A percentile compares a stretch with the other conserved stretches of the same genome.
phyloP scores from a whole-genome alignment of 2,329 filamentous ascomycete genomes.

The Aspergillus versicolor region DNA sequence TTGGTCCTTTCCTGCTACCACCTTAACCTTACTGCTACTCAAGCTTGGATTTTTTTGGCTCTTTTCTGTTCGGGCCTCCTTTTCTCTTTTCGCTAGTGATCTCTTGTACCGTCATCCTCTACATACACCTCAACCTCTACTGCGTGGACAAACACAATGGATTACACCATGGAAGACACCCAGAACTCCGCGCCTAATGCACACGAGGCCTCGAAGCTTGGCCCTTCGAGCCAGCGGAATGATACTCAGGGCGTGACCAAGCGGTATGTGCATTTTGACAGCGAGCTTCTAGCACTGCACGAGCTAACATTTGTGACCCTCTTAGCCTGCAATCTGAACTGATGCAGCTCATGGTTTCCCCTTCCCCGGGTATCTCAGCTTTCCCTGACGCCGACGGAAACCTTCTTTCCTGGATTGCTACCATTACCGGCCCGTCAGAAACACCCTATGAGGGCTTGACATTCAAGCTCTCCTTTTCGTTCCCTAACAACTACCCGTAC shows the following conservation, averaged over 20 bases:
- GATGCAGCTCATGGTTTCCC: constrained; percentile 97
- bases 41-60: constrained; percentile 2
- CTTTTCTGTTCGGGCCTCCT: constrained; percentile 10
- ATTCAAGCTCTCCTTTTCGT: constrained; percentile 89
- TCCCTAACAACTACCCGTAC: constrained; percentile 92
- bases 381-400: constrained; percentile 91
- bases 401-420: constrained; percentile 88
- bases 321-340: constrained; percentile 88
- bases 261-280: constrained; percentile 52
- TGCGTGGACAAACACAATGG: constrained; percentile 41
- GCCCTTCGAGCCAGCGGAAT: constrained; percentile 53
- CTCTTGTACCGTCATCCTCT: neutral
- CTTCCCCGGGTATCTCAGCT: constrained; percentile 88
- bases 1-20: constrained; percentile 24
- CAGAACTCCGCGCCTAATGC: constrained; percentile 68
- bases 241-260: constrained; percentile 76
- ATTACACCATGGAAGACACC: constrained; percentile 59
- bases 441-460: constrained; percentile 87
- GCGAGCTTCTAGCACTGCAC: too few species aligned
- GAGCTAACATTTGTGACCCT: neutral
- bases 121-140: neutral
- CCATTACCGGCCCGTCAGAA: constrained; percentile 84
- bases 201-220: constrained; percentile 62
- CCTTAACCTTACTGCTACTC: constrained; percentile 22
- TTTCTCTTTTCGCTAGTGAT: constrained; percentile 1